Evolutionary conservation across 139 green algal genomes (phyloP), one percentile per base, ranked within the genome.

Genomic region (Asterochloris erici): DNA sequence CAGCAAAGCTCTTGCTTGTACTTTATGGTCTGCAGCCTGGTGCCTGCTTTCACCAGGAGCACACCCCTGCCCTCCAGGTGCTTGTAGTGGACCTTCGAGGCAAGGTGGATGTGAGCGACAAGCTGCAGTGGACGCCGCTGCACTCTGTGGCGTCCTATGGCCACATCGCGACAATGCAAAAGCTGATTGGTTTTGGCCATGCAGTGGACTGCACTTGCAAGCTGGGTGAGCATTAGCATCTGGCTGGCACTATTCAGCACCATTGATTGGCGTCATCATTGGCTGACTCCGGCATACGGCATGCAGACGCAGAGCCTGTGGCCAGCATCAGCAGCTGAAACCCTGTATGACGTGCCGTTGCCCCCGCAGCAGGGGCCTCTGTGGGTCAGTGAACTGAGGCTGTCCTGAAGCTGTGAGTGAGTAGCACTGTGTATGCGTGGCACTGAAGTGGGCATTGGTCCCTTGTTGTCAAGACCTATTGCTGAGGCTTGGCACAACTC

Each of bases 111-210:
- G 78, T 70, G 0, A 61, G 81, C 24, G 90, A 93, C 79, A 85
- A 70, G 70, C 92, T 90, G 66, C 81, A 90, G 71, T 92, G 91
- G 79, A 93, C 90, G 10, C 90, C 90, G 19, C 79, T 93, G 71
- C 90, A 93, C 81, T 85, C 79, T 11, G 87, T 81, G 17, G 90
- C 90, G 28, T 91, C 90, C 66, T 88, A 87, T 23, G 90, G 90
- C 16, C 89, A 92, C 73, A 85, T 90, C 23, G 73, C 54, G 21
- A 82, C 90, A 47, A 89, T 93, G 4, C 73, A 74, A 54, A 78
- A 84, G 63, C 87, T 93, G 70, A 83, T 87, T 11, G 28, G 78
- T 70, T 86, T 92, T 73, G 60, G 83, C 13, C 85, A 91, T 79
- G 81, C 87, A 27, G 74, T 91, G 61, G 84, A 91, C 68, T 80